phyloP scores from a whole-genome alignment of 371 early-diverging fungal species.

The Mucor racemosus region DNA sequence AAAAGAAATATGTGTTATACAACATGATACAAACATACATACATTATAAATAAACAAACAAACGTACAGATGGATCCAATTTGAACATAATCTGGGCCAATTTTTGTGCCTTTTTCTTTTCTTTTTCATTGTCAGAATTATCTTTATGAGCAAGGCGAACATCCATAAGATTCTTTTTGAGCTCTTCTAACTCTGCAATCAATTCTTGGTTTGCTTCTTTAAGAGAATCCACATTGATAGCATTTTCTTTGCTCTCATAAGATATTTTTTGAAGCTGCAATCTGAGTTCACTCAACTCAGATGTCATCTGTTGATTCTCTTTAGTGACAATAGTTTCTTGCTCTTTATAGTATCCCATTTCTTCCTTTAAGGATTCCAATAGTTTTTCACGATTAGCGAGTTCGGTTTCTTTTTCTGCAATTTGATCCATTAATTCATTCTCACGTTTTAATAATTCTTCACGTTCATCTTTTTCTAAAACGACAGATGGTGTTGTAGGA shows the following conservation, averaged over 20 bases:
- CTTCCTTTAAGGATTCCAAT: constrained; percentile 67
- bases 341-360: constrained; percentile 66
- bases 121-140: constrained; percentile 66
- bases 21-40: not conserved
- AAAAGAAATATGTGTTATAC: not conserved
- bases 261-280: constrained; percentile 85
- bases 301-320: constrained; percentile 74
- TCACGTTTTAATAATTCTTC: constrained; percentile 94
- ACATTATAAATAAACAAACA: constrained; percentile 6
- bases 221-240: constrained; percentile 81
- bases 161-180: constrained; percentile 66
- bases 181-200: constrained; percentile 67
- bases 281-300: constrained; percentile 73
- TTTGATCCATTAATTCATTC: constrained; percentile 89
- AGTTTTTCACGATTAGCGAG: constrained; percentile 61
- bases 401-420: constrained; percentile 86
- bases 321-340: constrained; percentile 55
- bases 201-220: constrained; percentile 85
- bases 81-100: constrained; percentile 88
- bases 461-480: constrained; percentile 85
- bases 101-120: constrained; percentile 81
- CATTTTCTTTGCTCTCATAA: constrained; percentile 86
- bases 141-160: constrained; percentile 57
- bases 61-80: constrained; percentile 76
- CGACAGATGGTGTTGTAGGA: constrained; percentile 78